Evolutionary conservation across 345 rosid genomes (phyloP).

Genomic region (Hypericum perforatum): DNA sequence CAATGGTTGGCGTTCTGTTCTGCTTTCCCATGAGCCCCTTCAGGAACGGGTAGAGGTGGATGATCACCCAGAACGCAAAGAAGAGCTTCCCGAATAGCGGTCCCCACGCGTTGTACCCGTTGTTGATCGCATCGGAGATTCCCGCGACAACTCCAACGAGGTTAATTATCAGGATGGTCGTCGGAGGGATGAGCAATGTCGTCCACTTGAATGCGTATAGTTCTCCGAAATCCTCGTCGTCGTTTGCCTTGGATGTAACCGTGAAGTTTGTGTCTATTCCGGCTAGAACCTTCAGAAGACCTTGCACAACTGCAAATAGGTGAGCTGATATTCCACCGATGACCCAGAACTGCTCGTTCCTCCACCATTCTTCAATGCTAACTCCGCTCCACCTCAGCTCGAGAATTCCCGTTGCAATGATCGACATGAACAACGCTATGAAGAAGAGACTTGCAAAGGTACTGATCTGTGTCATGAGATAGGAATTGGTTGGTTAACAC

Average conservation of each 20-base stretch:
- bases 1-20: conserved; percentile 93
- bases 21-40: conserved; percentile 96
- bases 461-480: conserved; percentile 51
- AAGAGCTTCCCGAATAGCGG: conserved; percentile 92
- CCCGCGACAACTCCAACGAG: conserved; percentile 94
- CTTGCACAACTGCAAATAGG: conserved; percentile 85
- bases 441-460: conserved; percentile 91
- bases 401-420: conserved; percentile 75
- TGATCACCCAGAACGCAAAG: conserved; percentile 89
- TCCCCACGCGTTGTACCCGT: conserved; percentile 89
- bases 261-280: conserved; percentile 94
- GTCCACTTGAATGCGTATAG: conserved; percentile 92
- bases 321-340: conserved; percentile 96
- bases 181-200: conserved; percentile 87
- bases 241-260: conserved; percentile 78
- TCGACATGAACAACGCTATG: conserved; percentile 70
- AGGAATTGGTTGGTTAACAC: conserved; percentile 4
- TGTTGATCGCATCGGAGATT: conserved; percentile 83
- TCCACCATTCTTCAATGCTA: conserved; percentile 99
- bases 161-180: conserved; percentile 82
- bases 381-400: conserved; percentile 97
- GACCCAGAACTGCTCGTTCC: conserved; percentile 97
- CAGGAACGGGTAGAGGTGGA: conserved; percentile 96
- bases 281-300: conserved; percentile 74
- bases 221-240: conserved; percentile 87